These are phyloP conservation scores for Wickerhamomyces ciferrii DNA, from an alignment of 805 yeast species.

Conservation along the genomic window DNA sequence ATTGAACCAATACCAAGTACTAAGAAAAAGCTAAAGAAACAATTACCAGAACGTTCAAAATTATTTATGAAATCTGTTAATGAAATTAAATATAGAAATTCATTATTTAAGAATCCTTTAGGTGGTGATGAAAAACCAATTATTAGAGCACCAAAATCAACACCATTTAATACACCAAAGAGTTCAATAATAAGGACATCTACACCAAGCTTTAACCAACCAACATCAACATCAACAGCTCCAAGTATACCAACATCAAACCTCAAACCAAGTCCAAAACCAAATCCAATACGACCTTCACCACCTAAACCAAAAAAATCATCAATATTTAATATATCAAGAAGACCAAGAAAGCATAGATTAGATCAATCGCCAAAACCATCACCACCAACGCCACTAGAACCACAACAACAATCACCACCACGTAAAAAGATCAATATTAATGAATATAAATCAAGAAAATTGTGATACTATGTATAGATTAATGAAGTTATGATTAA, in stretches of 20 bases:
- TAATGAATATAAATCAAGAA: conserved; percentile 5
- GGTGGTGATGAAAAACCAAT: background rate
- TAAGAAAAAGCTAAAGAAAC: background rate
- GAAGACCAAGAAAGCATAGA: no score
- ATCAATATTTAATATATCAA: background rate
- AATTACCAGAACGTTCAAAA: conserved; percentile 15
- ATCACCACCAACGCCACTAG: no score
- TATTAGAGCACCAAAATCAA: background rate
- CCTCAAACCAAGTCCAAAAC: background rate
- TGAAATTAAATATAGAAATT: conserved; percentile 14
- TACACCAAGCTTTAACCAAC: background rate
- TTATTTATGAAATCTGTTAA: conserved; percentile 10
- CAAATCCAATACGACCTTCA: background rate
- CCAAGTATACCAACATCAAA: background rate
- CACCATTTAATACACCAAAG: background rate
- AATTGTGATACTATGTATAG: background rate
- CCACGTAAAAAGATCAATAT: conserved; percentile 4
- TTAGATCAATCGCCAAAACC: no score
- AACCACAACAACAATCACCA: no score
- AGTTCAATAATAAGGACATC: background rate
- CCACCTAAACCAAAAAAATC: background rate
- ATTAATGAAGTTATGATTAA: background rate
- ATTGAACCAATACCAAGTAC: conserved; percentile 6
- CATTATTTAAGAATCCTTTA: conserved; percentile 16
- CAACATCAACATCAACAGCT: background rate